These are phyloP conservation scores for Eucalyptus sp. DNA, from an alignment of 345 rosid species.

Conservation along the genomic window DNA sequence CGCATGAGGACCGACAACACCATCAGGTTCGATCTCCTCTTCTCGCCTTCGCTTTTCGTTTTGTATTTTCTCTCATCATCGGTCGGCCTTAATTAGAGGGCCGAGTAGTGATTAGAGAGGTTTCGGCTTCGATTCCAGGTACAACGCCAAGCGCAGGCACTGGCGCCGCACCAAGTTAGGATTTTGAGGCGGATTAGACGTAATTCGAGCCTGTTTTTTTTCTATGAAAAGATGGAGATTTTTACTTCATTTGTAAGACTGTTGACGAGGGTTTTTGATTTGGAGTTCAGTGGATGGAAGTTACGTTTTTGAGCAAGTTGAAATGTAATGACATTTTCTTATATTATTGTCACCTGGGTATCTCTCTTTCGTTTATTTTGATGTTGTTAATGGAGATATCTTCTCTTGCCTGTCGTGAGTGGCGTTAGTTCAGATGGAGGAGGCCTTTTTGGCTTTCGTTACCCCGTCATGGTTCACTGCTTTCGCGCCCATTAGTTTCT, in stretches of 20 bases:
- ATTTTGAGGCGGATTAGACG: neutral
- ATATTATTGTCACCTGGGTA: neutral
- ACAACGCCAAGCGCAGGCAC: slow-evolving; percentile 10
- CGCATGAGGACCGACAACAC: too few relatives aligned
- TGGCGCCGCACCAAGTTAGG: slow-evolving; percentile 7
- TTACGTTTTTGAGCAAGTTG: neutral
- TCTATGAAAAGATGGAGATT: neutral
- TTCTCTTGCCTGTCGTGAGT: neutral
- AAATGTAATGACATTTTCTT: neutral
- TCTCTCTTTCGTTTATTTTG: neutral
- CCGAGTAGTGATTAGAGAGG: neutral
- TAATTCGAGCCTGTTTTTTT: neutral
- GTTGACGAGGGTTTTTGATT: neutral
- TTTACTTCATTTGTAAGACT: neutral
- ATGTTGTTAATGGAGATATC: neutral
- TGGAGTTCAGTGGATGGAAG: neutral
- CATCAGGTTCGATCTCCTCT: too few relatives aligned
- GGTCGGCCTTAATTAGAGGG: neutral
- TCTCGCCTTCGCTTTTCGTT: too few relatives aligned
- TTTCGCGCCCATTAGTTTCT: neutral
- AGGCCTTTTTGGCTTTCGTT: neutral
- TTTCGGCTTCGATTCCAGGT: neutral
- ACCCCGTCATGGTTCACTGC: neutral
- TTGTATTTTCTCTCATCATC: too few relatives aligned
- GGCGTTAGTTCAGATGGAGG: neutral